Conservation (phyloP, 2,329 filamentous ascomycete species). For the Ceratocystis cubensis region DNA sequence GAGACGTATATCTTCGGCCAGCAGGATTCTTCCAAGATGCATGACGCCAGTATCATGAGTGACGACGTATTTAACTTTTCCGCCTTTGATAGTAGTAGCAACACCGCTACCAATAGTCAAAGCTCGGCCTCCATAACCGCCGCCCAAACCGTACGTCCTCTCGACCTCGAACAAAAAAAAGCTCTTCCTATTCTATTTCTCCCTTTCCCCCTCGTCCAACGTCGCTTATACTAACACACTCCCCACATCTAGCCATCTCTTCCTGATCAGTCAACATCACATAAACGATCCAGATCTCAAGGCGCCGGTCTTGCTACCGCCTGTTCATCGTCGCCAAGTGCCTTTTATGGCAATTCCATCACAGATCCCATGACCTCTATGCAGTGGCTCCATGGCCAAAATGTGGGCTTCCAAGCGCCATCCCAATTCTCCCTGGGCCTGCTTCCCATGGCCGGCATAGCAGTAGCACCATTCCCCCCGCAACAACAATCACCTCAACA, state of each 20-base stretch:
- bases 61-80: slow-evolving; percentile 20
- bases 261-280: slow-evolving; percentile 17
- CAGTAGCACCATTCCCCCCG: not conserved
- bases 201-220: not conserved
- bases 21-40: slow-evolving; percentile 14
- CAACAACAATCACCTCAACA: slow-evolving; percentile 12
- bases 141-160: slow-evolving; percentile 17
- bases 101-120: not conserved
- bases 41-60: slow-evolving; percentile 17
- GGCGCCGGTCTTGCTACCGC: slow-evolving; percentile 13
- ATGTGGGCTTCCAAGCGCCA: slow-evolving; percentile 11
- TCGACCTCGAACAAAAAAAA: not conserved
- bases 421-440: slow-evolving; percentile 17
- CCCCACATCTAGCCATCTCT: slow-evolving; percentile 9
- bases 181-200: not conserved
- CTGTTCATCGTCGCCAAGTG: slow-evolving; percentile 10
- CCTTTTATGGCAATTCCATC: slow-evolving; percentile 14
- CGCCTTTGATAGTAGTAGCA: slow-evolving; percentile 18
- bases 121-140: slow-evolving; percentile 6
- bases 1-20: slow-evolving; percentile 17
- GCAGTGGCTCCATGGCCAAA: slow-evolving; percentile 16
- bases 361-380: slow-evolving; percentile 11
- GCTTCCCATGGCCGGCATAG: slow-evolving; percentile 14
- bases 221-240: slow-evolving; percentile 7
- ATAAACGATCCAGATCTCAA: slow-evolving; percentile 18